Evolutionary conservation across 768 basidiomycete species (phyloP).

Genomic region (Trametes punicea): DNA sequence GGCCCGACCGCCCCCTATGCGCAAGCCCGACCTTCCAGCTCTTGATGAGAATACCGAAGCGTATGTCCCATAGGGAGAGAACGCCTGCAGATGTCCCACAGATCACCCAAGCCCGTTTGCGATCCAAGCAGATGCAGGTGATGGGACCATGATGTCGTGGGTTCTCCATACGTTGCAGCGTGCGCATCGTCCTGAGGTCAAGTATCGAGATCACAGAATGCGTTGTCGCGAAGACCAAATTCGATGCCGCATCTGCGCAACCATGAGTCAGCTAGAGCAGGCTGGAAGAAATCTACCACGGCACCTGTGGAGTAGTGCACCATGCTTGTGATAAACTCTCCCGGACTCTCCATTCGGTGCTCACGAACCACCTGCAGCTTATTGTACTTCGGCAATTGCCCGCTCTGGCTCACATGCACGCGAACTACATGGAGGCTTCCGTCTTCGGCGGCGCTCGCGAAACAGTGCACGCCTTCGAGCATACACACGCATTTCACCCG

Average conservation of each 20-base stretch:
- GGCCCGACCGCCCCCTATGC: conserved; percentile 47
- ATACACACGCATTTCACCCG: conserved; percentile 68
- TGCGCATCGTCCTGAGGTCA: conserved; percentile 82
- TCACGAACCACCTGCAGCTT: conserved; percentile 82
- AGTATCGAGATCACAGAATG: conserved; percentile 71
- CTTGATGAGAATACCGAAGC: conserved; percentile 86
- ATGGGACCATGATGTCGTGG: conserved; percentile 86
- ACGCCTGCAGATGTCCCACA: conserved; percentile 85
- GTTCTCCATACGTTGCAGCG: conserved; percentile 75
- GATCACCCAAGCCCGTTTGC: conserved; percentile 82
- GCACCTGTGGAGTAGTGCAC: conserved; percentile 74
- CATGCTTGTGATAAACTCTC: conserved; percentile 85
- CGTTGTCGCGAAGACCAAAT: conserved; percentile 82
- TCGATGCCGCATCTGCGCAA: conserved; percentile 64
- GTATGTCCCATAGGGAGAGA: conserved; percentile 90
- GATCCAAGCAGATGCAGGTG: conserved; percentile 79
- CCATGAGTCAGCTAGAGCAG: not conserved
- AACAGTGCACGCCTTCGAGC: conserved; percentile 84
- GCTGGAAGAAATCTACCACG: not conserved
- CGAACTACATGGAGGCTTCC: conserved; percentile 83
- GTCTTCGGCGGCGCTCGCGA: conserved; percentile 82
- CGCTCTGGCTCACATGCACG: conserved; percentile 67
- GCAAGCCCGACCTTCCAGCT: conserved; percentile 77
- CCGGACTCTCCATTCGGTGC: conserved; percentile 64
- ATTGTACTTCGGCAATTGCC: conserved; percentile 76